Conservation (phyloP, 768 basidiomycete genomes). For the Pholiota molesta region DNA sequence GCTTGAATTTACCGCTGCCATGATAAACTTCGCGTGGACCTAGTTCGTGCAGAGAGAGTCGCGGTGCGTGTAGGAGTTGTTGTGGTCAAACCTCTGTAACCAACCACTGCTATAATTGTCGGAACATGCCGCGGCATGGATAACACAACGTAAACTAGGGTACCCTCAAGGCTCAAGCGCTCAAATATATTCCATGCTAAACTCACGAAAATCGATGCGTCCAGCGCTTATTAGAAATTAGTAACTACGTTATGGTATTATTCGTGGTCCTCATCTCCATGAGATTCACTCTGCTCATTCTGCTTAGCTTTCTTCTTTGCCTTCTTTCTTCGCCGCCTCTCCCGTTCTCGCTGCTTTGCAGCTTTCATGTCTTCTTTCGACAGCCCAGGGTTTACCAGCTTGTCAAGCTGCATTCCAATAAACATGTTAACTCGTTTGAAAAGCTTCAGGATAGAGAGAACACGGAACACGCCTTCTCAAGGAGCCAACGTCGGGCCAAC, state of each 20-base stretch:
- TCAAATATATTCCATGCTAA: background rate
- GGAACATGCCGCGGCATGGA: constrained; percentile 23
- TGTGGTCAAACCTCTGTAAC: background rate
- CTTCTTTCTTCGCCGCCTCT: constrained; percentile 76
- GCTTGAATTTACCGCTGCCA: constrained; percentile 28
- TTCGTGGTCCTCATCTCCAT: constrained; percentile 8
- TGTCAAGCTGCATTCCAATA: constrained; percentile 59
- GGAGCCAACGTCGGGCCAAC: constrained; percentile 69
- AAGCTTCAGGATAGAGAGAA: constrained; percentile 15
- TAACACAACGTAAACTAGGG: background rate
- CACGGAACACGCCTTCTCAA: constrained; percentile 70
- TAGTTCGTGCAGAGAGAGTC: background rate
- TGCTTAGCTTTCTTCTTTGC: constrained; percentile 65
- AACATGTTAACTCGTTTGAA: constrained; percentile 21
- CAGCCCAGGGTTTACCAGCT: constrained; percentile 71
- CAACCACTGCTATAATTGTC: constrained; percentile 14
- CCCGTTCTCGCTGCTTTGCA: constrained; percentile 78
- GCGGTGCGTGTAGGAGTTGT: background rate
- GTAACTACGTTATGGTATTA: too few relatives aligned
- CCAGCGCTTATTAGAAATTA: background rate
- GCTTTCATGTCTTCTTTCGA: constrained; percentile 69
- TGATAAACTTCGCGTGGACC: background rate
- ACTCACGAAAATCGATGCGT: background rate
- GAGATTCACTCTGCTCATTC: constrained; percentile 21
- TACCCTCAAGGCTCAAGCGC: background rate